Evolutionary conservation across 2,329 filamentous ascomycete species (phyloP), one percentile per base, ranked within the genome.

Genomic region (Tolypocladium endophyticum): DNA sequence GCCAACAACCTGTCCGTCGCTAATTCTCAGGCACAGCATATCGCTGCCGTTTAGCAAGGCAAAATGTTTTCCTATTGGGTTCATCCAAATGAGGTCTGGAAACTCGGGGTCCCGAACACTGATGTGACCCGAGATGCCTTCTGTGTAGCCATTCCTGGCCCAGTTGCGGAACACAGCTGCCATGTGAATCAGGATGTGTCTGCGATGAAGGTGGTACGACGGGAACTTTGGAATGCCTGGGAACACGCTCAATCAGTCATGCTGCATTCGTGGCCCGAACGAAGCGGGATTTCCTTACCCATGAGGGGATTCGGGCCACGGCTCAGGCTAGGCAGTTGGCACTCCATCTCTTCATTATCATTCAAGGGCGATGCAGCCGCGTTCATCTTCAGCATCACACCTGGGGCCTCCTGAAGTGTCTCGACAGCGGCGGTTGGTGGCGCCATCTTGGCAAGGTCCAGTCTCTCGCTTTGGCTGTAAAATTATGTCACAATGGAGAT

Each of bases 41-140:
- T 90, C 87, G 7, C 79, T 80, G 0, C 85, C 85, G 61, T 82
- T 84, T 62, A 90, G 76, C 64, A 87, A 74, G 30, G 81, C 86
- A 68, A 89, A 90, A 71, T 89, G 87, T 57, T 78, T 79, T 7
- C 83, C 84, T 3, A 90, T 59, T 75, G 87, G 74, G 84, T 90
- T 80, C 69, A 87, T 89, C 87, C 88, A 90, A 73, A 88, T 87
- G 18, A 78, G 77, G 61, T 82, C 75, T 0, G 75, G 73, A 64
- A 82, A 76, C 69, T 88, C 84, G 0, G 87, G 86, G 68, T 89
- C 87, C 16, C 86, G 79, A 1, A 89, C 82, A 18, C 77, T 81
- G 64, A 90, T 89, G 72, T 89, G 86, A 4, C 73, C 73, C n/a
- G 72, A 71, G 56, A 69, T 67, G 3, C 70, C 70, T 43, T 71